Conservation (phyloP, 169 alveolate genomes). For the Babesia bovis region DNA sequence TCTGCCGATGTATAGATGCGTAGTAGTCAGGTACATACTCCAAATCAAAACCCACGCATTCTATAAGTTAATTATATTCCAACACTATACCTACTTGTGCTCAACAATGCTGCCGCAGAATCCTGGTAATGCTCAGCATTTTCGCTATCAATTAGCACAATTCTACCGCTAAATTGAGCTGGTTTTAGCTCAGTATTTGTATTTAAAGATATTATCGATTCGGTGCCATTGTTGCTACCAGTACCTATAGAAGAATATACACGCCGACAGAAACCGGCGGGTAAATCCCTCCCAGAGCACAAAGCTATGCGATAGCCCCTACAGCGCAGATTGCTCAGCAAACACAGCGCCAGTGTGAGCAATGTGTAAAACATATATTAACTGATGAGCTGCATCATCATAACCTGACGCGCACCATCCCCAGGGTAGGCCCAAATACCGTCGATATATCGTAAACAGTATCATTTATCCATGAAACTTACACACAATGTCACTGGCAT, state of each 20-base stretch:
- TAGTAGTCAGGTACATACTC: conserved; percentile 65
- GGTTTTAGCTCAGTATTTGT: conserved; percentile 2
- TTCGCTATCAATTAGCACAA: conserved; percentile 27
- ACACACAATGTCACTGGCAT: neutral
- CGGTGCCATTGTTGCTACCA: neutral
- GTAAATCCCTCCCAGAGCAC: neutral
- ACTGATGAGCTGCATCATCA: neutral
- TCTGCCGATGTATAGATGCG: conserved; percentile 2
- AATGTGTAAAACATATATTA: conserved; percentile 6
- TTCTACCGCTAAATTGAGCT: conserved; percentile 52
- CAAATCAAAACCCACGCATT: conserved; percentile 53
- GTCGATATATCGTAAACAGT: too few relatives aligned
- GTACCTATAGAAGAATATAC: neutral
- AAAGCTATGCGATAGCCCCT: conserved; percentile 26
- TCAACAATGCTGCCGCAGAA: conserved; percentile 7
- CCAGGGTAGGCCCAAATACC: too few relatives aligned
- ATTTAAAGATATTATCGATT: neutral
- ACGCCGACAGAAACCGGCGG: neutral
- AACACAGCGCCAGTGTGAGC: conserved; percentile 31
- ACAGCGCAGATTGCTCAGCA: neutral
- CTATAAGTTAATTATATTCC: neutral
- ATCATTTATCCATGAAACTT: too few relatives aligned
- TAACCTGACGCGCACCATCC: neutral
- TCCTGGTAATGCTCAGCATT: conserved; percentile 16
- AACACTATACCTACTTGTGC: conserved; percentile 15